Percentiles rank a stretch among this genome's conserved stretches.
Conservation (phyloP, 2,329 filamentous ascomycete genomes). For the Rugonectria rugulosa region DNA sequence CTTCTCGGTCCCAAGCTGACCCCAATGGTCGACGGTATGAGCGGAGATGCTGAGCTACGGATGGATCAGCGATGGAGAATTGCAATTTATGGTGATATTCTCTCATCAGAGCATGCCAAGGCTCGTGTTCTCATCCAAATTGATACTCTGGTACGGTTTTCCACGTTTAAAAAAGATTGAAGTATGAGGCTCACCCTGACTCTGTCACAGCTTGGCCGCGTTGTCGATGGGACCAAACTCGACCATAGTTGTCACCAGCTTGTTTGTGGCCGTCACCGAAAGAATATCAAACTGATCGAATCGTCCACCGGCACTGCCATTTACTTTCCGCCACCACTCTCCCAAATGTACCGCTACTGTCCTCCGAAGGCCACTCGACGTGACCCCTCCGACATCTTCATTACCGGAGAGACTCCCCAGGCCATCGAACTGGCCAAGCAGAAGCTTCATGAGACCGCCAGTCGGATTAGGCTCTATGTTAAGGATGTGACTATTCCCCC, state of each 20-base stretch:
- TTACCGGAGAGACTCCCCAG: slow-evolving; percentile 87
- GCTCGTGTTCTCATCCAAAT: slow-evolving; percentile 96
- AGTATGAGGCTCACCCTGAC: slow-evolving; percentile 28
- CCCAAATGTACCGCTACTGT: slow-evolving; percentile 88
- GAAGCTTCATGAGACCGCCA: slow-evolving; percentile 86
- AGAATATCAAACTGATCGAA: slow-evolving; percentile 98
- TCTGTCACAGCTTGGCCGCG: slow-evolving; percentile 67
- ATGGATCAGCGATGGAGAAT: slow-evolving; percentile 91
- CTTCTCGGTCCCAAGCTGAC: slow-evolving; percentile 88
- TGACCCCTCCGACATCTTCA: slow-evolving; percentile 90
- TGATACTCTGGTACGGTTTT: slow-evolving; percentile 77
- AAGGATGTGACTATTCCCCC: slow-evolving; percentile 92
- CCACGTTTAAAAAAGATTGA: neutral
- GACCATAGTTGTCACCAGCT: slow-evolving; percentile 90
- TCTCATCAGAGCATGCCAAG: slow-evolving; percentile 97
- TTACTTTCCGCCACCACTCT: slow-evolving; percentile 96
- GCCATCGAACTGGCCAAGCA: slow-evolving; percentile 89
- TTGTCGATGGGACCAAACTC: slow-evolving; percentile 81
- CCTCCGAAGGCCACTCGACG: slow-evolving; percentile 82
- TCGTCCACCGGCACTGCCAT: slow-evolving; percentile 95
- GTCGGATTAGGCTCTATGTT: slow-evolving; percentile 81
- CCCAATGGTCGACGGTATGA: slow-evolving; percentile 76
- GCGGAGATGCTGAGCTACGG: slow-evolving; percentile 81
- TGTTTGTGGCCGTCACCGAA: slow-evolving; percentile 90
- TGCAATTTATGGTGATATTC: slow-evolving; percentile 92